Conservation (phyloP, 768 basidiomycete species). For the Naganishia randhawae region DNA sequence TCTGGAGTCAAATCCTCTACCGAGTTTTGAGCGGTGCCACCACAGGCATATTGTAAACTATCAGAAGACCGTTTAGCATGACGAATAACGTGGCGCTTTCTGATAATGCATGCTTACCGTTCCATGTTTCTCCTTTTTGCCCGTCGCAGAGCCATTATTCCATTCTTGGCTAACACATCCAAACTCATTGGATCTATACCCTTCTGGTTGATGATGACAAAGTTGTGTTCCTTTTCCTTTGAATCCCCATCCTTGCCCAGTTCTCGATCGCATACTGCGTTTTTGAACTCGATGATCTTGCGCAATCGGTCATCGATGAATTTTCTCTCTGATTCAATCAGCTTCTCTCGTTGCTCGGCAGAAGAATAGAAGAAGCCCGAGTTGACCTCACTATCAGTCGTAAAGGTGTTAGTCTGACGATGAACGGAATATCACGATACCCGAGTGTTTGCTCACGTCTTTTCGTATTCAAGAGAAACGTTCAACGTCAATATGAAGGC, state of each 20-base stretch:
- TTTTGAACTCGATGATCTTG: constrained; percentile 96
- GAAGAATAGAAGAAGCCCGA: constrained; percentile 99
- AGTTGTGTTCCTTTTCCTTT: constrained; percentile 61
- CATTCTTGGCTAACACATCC: constrained; percentile 93
- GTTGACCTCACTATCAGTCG: constrained; percentile 78
- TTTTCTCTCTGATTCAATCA: constrained; percentile 91
- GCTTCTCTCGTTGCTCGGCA: constrained; percentile 95
- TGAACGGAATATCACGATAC: not conserved
- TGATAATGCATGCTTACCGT: constrained; percentile 56
- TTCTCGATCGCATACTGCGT: constrained; percentile 88
- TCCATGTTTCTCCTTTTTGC: constrained; percentile 99
- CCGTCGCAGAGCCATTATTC: constrained; percentile 85
- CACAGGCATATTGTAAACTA: constrained; percentile 78
- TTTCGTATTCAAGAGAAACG: constrained; percentile 97
- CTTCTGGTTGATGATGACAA: constrained; percentile 97
- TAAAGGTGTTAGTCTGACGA: not conserved
- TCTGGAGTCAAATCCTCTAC: constrained; percentile 91
- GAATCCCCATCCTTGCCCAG: constrained; percentile 51
- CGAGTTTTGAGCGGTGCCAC: constrained; percentile 93
- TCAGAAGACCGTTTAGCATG: not conserved
- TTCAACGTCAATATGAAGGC: constrained; percentile 92
- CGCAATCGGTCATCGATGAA: constrained; percentile 90
- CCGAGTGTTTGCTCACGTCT: constrained; percentile 89
- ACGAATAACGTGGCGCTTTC: constrained; percentile 36
- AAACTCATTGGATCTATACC: constrained; percentile 96